phyloP scores from a whole-genome alignment of 2,329 filamentous ascomycete species.

The Helotiales sp. region DNA sequence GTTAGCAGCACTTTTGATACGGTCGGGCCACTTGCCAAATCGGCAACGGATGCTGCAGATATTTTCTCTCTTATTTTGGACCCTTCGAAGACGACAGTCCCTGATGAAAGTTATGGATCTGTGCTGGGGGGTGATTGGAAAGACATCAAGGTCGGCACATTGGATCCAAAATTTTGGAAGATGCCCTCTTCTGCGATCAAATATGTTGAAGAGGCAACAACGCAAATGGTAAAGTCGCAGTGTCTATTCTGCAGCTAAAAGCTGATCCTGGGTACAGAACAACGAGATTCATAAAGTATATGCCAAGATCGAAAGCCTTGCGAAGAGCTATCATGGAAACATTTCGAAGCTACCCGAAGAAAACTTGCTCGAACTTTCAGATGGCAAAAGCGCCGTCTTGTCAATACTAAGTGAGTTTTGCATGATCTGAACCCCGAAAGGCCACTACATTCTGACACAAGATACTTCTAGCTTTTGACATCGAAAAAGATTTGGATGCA shows the following conservation, averaged over 20 bases:
- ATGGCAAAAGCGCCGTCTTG: neutral
- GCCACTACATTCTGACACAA: too few relatives aligned
- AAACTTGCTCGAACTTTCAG: neutral
- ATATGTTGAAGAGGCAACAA: neutral
- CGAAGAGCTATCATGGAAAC: too few relatives aligned
- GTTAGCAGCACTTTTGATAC: neutral
- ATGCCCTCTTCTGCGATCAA: neutral
- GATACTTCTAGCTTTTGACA: too few relatives aligned
- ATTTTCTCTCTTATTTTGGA: constrained; percentile 3
- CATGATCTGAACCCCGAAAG: neutral
- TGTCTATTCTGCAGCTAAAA: too few relatives aligned
- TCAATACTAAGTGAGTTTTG: neutral
- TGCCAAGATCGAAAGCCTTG: too few relatives aligned
- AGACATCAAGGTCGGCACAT: neutral
- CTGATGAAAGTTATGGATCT: too few relatives aligned
- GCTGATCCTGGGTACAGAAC: too few relatives aligned
- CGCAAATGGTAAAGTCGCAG: neutral
- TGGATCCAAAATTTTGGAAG: neutral
- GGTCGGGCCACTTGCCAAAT: constrained; percentile 4
- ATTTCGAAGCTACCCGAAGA: neutral
- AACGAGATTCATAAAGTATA: too few relatives aligned
- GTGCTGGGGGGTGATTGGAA: neutral
- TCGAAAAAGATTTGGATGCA: too few relatives aligned
- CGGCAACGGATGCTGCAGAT: neutral
- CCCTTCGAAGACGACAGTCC: neutral